Percentiles rank a stretch among this genome's conserved stretches.
Conservation (phyloP, 2,329 filamentous ascomycete genomes). For the Lasiodiplodia theobromae region DNA sequence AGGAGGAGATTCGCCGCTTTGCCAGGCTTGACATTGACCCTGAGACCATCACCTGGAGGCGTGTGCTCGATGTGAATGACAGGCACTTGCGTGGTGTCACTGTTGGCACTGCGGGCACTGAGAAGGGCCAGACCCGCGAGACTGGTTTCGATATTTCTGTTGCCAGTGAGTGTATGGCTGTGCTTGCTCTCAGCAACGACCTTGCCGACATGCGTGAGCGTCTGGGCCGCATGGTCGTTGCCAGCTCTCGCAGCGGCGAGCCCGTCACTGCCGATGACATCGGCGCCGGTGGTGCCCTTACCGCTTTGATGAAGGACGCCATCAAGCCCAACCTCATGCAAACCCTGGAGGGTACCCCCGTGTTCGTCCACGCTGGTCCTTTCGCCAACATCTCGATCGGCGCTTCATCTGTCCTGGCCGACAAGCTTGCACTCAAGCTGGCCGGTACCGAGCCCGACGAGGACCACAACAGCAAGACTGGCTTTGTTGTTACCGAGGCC, state of each 20-base stretch:
- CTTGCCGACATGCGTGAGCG: constrained; percentile 90
- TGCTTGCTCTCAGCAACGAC: constrained; percentile 89
- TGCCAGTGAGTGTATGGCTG: constrained; percentile 97
- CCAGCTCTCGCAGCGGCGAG: constrained; percentile 82
- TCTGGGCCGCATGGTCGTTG: constrained; percentile 94
- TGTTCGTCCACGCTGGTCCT: constrained; percentile 95
- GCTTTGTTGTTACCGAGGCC: constrained; percentile 95
- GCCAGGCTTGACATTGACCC: constrained; percentile 96
- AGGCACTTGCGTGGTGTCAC: constrained; percentile 89
- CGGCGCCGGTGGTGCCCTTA: constrained; percentile 88
- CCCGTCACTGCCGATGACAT: constrained; percentile 96
- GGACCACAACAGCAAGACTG: constrained; percentile 79
- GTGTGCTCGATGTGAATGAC: constrained; percentile 97
- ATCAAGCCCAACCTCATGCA: constrained; percentile 99
- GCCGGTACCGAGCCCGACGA: constrained; percentile 93
- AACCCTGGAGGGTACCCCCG: constrained; percentile 93
- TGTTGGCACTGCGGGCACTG: constrained; percentile 85
- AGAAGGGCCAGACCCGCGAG: constrained; percentile 85
- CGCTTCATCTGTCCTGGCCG: constrained; percentile 92
- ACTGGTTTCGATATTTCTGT: constrained; percentile 98
- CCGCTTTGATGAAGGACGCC: constrained; percentile 95
- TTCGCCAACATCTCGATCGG: constrained; percentile 99
- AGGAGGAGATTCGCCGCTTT: constrained; percentile 86
- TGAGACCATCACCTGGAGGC: constrained; percentile 95
- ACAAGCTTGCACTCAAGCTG: constrained; percentile 94